phyloP scores from a whole-genome alignment of 331 rosid genomes.

The Cydonia oblonga region DNA sequence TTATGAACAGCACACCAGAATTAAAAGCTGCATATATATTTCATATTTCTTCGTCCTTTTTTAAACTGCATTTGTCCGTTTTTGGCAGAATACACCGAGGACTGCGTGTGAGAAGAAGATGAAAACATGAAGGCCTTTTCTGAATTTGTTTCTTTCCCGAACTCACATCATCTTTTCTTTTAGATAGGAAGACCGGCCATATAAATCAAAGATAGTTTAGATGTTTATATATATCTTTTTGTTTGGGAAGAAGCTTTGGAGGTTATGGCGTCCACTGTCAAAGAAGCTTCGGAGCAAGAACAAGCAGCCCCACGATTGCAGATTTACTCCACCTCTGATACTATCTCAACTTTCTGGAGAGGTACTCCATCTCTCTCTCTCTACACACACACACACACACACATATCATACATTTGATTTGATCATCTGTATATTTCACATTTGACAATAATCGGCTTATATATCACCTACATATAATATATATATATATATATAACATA shows the following conservation, averaged over 20 bases:
- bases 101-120: too few species aligned
- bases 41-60: neutral
- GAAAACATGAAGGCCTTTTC: too few species aligned
- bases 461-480: too few species aligned
- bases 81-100: neutral
- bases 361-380: conserved; percentile 22
- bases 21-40: neutral
- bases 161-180: too few species aligned
- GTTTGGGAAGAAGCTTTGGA: neutral
- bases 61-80: neutral
- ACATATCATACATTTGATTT: too few species aligned
- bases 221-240: neutral
- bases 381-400: too few species aligned
- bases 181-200: too few species aligned
- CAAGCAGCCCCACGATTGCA: conserved; percentile 41
- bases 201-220: too few species aligned
- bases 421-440: too few species aligned
- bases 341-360: conserved; percentile 71
- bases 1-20: neutral
- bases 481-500: too few species aligned
- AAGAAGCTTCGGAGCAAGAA: conserved; percentile 31
- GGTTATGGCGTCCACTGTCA: conserved; percentile 39
- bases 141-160: too few species aligned
- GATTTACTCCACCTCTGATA: conserved; percentile 46
- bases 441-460: too few species aligned